phyloP scores from a whole-genome alignment of 176 grass and related monocot genomes.

The Aegilops tauschii region DNA sequence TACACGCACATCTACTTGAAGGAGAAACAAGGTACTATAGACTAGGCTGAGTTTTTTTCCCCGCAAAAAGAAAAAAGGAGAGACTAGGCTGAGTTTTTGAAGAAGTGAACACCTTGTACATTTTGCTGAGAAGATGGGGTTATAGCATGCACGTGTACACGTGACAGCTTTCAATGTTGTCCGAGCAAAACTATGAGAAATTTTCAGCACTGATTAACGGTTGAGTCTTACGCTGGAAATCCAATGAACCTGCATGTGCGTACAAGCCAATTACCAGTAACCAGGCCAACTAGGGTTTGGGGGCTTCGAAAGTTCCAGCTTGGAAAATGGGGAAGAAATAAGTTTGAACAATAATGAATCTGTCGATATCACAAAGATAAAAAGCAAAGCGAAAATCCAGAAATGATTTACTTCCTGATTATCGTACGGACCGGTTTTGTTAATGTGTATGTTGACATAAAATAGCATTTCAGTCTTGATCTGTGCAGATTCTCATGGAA shows the following conservation, averaged over 20 bases:
- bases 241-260: background rate
- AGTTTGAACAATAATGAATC: background rate
- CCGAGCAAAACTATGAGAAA: background rate
- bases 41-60: background rate
- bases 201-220: background rate
- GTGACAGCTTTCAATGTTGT: background rate
- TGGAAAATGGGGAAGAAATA: background rate
- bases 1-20: background rate
- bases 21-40: background rate
- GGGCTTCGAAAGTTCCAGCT: background rate
- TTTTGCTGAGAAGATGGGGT: background rate
- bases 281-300: background rate
- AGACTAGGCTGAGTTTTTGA: background rate
- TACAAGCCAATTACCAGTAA: background rate
- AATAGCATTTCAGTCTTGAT: conserved; percentile 31
- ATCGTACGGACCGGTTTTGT: background rate
- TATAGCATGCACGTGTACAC: background rate
- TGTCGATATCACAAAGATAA: background rate
- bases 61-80: background rate
- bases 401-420: no score
- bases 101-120: background rate
- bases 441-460: background rate
- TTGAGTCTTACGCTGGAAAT: background rate
- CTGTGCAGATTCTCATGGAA: conserved; percentile 20
- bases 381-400: background rate